Conservation (phyloP, 2,329 filamentous ascomycete genomes). For the Colletotrichum spinosum region DNA sequence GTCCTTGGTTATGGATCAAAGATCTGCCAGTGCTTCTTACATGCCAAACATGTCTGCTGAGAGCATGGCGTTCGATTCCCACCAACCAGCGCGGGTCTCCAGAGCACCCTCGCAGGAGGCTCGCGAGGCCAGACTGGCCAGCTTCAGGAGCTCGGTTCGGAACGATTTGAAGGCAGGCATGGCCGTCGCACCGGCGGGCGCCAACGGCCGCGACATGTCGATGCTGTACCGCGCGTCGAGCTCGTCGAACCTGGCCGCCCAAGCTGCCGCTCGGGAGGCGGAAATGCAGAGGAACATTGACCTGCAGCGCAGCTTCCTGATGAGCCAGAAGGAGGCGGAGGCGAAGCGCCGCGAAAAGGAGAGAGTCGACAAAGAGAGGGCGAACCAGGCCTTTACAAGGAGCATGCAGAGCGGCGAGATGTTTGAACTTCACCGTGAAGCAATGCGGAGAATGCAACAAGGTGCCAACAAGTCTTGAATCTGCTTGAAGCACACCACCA, state of each 20-base stretch:
- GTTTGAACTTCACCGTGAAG: constrained; percentile 81
- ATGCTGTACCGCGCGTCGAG: constrained; percentile 45
- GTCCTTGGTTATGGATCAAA: constrained; percentile 36
- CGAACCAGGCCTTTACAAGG: constrained; percentile 75
- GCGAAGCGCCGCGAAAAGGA: constrained; percentile 70
- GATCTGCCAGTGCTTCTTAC: constrained; percentile 16
- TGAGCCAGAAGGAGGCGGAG: constrained; percentile 73
- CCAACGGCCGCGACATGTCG: constrained; percentile 52
- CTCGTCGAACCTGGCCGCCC: constrained; percentile 41
- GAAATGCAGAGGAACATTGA: constrained; percentile 63
- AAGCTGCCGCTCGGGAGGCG: constrained; percentile 48
- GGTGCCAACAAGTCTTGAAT: constrained; percentile 48
- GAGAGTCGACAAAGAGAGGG: constrained; percentile 66
- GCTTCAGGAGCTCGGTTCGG: constrained; percentile 74
- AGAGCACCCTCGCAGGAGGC: constrained; percentile 54
- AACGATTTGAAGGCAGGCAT: constrained; percentile 66
- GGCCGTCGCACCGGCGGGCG: constrained; percentile 45
- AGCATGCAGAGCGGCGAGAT: constrained; percentile 82
- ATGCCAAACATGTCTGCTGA: constrained; percentile 43
- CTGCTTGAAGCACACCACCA: neutral
- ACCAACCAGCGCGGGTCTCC: constrained; percentile 64
- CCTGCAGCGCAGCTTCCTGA: constrained; percentile 64
- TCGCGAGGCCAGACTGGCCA: constrained; percentile 71
- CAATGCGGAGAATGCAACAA: constrained; percentile 82
- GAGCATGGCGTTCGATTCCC: constrained; percentile 60